phyloP scores from a whole-genome alignment of 148 eudicot species.

The Silene conica region DNA sequence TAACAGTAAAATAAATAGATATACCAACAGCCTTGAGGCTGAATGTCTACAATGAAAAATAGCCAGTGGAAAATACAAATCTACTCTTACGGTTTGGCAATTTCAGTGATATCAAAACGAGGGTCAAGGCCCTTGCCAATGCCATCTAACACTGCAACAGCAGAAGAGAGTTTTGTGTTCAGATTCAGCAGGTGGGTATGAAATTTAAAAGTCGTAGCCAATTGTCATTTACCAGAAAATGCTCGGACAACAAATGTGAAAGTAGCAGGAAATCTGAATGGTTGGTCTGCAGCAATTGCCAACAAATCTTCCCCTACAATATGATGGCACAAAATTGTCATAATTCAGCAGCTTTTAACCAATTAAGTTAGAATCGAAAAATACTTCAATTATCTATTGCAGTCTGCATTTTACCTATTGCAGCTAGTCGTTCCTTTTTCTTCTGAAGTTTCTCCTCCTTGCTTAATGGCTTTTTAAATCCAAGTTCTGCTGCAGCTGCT shows the following conservation, averaged over 20 bases:
- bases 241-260: slow-evolving; percentile 64
- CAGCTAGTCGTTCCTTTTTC: slow-evolving; percentile 92
- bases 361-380: background rate
- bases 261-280: slow-evolving; percentile 93
- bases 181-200: slow-evolving; percentile 6
- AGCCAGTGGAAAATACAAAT: background rate
- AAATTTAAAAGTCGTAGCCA: slow-evolving; percentile 12
- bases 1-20: background rate
- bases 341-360: slow-evolving; percentile 5
- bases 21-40: background rate
- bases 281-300: slow-evolving; percentile 95
- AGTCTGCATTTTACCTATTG: slow-evolving; percentile 60
- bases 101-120: slow-evolving; percentile 98
- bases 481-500: slow-evolving; percentile 58
- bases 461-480: slow-evolving; percentile 80
- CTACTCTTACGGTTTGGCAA: slow-evolving; percentile 88
- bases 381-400: background rate
- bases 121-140: slow-evolving; percentile 99
- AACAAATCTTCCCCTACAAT: slow-evolving; percentile 90
- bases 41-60: background rate
- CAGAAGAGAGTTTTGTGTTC: slow-evolving; percentile 2
- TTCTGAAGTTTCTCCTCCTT: slow-evolving; percentile 88
- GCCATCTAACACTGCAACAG: slow-evolving; percentile 81
- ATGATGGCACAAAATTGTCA: slow-evolving; percentile 16
- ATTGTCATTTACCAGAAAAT: slow-evolving; percentile 45